These are phyloP conservation scores for Evansstolkia leycettana DNA, from an alignment of 495 filamentous ascomycete species.

Conservation along the genomic window DNA sequence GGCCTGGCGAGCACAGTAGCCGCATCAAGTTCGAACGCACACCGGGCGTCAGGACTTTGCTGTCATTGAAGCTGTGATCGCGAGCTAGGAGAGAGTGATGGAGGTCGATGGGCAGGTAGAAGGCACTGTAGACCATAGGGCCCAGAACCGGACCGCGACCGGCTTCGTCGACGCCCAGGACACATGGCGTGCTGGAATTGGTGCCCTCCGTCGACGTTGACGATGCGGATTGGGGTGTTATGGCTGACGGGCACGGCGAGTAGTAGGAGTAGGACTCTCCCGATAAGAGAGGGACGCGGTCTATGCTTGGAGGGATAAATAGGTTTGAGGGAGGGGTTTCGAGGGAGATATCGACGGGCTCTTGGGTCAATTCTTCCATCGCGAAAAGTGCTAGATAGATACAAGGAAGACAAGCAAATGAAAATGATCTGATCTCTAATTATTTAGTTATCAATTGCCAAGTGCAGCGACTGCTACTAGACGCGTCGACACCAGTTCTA, in stretches of 20 bases:
- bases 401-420: neutral
- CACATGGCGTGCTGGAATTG: conserved; percentile 37
- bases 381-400: no score
- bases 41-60: conserved; percentile 67
- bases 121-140: conserved; percentile 92
- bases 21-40: conserved; percentile 68
- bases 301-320: conserved; percentile 74
- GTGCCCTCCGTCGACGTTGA: conserved; percentile 4
- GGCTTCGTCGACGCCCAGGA: conserved; percentile 89
- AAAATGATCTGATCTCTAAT: neutral
- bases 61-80: conserved; percentile 82
- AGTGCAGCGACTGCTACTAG: conserved; percentile 1
- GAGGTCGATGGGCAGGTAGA: conserved; percentile 61
- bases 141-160: conserved; percentile 90
- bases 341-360: neutral
- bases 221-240: conserved; percentile 25
- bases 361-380: neutral
- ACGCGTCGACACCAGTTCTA: conserved; percentile 31
- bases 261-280: conserved; percentile 79
- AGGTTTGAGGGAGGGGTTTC: conserved; percentile 28
- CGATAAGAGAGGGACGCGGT: conserved; percentile 43
- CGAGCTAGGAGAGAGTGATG: conserved; percentile 61
- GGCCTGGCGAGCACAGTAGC: conserved; percentile 49
- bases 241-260: conserved; percentile 50
- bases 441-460: neutral